Conservation (phyloP, 495 filamentous ascomycete genomes). For the Bathelium albidoporum region DNA sequence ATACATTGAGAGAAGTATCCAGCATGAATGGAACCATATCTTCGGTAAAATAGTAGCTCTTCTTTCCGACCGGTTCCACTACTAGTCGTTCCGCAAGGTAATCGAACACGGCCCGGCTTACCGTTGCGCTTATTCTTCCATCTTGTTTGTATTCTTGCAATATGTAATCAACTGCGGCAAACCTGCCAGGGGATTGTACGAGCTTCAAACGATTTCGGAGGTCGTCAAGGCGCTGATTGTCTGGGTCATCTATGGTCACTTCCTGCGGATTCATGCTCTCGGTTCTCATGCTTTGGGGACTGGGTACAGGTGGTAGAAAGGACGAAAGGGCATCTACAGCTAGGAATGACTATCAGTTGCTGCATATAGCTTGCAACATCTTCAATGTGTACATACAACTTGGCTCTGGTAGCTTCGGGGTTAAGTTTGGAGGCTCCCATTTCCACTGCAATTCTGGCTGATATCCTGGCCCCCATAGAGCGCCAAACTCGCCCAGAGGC, state of each 20-base stretch:
- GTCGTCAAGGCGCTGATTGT: not conserved
- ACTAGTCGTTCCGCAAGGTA: not conserved
- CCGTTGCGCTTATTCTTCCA: not conserved
- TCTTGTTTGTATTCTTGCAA: not conserved
- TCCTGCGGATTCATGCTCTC: not conserved
- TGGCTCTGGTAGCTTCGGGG: not conserved
- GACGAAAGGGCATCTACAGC: not conserved
- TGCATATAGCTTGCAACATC: not conserved
- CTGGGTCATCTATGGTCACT: not conserved
- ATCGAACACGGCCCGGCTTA: not conserved
- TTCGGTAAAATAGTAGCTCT: not conserved
- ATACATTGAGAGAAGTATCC: not conserved
- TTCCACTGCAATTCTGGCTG: slow-evolving; percentile 14
- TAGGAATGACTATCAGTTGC: not conserved
- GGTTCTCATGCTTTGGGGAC: not conserved
- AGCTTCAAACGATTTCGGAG: not conserved
- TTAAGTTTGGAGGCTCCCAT: slow-evolving; percentile 19
- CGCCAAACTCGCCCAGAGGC: slow-evolving; percentile 16
- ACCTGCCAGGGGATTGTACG: not conserved
- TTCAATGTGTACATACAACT: not conserved
- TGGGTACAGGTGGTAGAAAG: not conserved
- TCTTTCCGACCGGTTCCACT: not conserved
- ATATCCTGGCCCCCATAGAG: slow-evolving; percentile 17
- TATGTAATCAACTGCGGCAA: not conserved
- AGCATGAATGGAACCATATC: not conserved